phyloP scores from a whole-genome alignment of 73 alveolate genomes.

The Stentor coeruleus region DNA sequence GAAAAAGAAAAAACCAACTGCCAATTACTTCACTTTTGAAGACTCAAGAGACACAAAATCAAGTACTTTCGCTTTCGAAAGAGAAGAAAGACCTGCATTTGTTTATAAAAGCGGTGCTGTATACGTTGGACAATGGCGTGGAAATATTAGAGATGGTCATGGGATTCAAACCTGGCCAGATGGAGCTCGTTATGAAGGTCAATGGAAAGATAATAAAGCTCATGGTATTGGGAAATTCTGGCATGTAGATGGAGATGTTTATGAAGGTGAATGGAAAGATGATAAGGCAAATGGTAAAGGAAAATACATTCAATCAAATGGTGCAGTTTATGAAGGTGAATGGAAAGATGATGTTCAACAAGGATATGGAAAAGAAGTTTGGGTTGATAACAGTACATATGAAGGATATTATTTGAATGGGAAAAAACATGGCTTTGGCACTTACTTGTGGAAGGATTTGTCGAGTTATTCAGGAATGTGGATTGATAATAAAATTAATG shows the following conservation, averaged over 20 bases:
- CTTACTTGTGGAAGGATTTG: constrained; percentile 48
- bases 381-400: constrained; percentile 47
- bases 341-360: constrained; percentile 54
- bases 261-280: constrained; percentile 77
- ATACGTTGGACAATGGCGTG: constrained; percentile 86
- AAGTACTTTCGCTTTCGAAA: constrained; percentile 26
- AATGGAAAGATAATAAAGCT: constrained; percentile 69
- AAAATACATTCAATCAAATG: constrained; percentile 54
- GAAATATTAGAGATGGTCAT: constrained; percentile 77
- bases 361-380: constrained; percentile 44
- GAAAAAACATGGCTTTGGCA: constrained; percentile 47
- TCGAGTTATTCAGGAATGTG: constrained; percentile 16
- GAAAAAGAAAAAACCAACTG: neutral
- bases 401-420: constrained; percentile 52
- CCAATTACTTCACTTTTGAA: constrained; percentile 46
- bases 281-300: constrained; percentile 83
- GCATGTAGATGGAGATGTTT: constrained; percentile 72
- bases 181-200: constrained; percentile 71
- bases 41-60: constrained; percentile 44
- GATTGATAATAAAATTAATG: constrained; percentile 37
- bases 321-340: constrained; percentile 52
- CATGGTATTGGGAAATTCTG: constrained; percentile 58
- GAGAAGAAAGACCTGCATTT: constrained; percentile 59
- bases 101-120: constrained; percentile 70
- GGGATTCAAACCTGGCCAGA: constrained; percentile 80